A percentile compares a stretch with the other conserved stretches of the same genome.
phyloP scores from a whole-genome alignment of 805 yeast genomes.

The Saccharomycopsis oosterbeekiorum region DNA sequence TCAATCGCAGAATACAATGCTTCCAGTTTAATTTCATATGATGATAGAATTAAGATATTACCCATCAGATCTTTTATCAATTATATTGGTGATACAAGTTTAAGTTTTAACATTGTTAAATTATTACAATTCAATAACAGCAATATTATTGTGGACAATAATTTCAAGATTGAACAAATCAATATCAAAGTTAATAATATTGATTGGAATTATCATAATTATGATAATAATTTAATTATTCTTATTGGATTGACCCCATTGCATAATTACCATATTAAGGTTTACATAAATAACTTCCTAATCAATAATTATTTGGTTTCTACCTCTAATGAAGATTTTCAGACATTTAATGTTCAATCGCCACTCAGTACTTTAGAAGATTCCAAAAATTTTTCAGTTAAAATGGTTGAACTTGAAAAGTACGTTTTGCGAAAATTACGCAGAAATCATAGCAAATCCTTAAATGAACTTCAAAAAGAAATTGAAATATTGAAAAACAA shows the following conservation, averaged over 20 bases:
- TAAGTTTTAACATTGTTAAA: constrained; percentile 33
- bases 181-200: constrained; percentile 52
- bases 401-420: constrained; percentile 48
- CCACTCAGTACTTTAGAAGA: constrained; percentile 59
- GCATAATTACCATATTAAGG: constrained; percentile 52
- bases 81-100: constrained; percentile 42
- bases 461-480: constrained; percentile 42
- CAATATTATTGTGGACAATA: constrained; percentile 13
- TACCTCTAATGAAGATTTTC: constrained; percentile 3
- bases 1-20: constrained; percentile 16
- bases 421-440: constrained; percentile 45
- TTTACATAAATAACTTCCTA: constrained; percentile 26
- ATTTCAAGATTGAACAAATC: constrained; percentile 2
- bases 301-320: constrained; percentile 15
- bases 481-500: constrained; percentile 43
- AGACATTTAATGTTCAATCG: constrained; percentile 24
- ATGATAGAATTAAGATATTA: constrained; percentile 20
- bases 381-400: constrained; percentile 54
- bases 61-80: constrained; percentile 32
- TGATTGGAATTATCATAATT: constrained; percentile 35
- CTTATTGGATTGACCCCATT: constrained; percentile 57
- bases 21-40: constrained; percentile 18
- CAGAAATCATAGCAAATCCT: constrained; percentile 47
- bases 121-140: constrained; percentile 29
- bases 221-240: constrained; percentile 41